Percentiles rank a stretch among this genome's conserved stretches.
Evolutionary conservation across 2,329 filamentous ascomycete species (phyloP).

Genomic region (Xylaria multiplex): DNA sequence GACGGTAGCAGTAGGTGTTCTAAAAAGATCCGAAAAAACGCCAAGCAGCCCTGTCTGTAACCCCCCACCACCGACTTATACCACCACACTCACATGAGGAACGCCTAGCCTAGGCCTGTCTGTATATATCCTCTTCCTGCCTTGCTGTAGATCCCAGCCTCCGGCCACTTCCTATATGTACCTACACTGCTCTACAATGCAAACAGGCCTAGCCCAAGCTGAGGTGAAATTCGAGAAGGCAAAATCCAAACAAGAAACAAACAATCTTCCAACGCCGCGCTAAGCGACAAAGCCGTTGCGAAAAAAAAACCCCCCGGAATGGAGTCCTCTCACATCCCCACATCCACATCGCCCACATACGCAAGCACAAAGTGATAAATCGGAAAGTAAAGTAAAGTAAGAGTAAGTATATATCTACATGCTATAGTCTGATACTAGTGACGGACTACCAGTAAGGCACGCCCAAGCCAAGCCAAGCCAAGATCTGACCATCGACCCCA

Average conservation of each 20-base stretch:
- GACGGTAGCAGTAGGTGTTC: background rate
- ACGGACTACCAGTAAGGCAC: background rate
- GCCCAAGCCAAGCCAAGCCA: background rate
- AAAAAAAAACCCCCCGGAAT: background rate
- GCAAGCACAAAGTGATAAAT: background rate
- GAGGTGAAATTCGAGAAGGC: background rate
- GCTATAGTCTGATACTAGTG: too few relatives aligned
- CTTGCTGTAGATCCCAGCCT: too few relatives aligned
- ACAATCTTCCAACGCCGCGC: conserved; percentile 18
- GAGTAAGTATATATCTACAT: background rate
- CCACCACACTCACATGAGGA: background rate
- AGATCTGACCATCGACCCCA: background rate
- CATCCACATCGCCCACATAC: background rate
- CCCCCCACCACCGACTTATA: background rate
- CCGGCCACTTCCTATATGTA: too few relatives aligned
- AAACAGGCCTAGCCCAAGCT: background rate
- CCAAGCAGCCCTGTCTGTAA: conserved; percentile 3
- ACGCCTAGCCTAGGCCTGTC: too few relatives aligned
- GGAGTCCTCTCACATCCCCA: background rate
- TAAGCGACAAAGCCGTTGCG: conserved; percentile 16
- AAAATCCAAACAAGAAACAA: background rate
- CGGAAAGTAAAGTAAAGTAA: background rate
- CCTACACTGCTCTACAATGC: too few relatives aligned
- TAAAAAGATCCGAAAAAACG: conserved; percentile 21
- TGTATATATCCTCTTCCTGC: too few relatives aligned